These are phyloP conservation scores for Maudiozyma serrabonitensis DNA, from an alignment of 805 yeast genomes.

Conservation along the genomic window DNA sequence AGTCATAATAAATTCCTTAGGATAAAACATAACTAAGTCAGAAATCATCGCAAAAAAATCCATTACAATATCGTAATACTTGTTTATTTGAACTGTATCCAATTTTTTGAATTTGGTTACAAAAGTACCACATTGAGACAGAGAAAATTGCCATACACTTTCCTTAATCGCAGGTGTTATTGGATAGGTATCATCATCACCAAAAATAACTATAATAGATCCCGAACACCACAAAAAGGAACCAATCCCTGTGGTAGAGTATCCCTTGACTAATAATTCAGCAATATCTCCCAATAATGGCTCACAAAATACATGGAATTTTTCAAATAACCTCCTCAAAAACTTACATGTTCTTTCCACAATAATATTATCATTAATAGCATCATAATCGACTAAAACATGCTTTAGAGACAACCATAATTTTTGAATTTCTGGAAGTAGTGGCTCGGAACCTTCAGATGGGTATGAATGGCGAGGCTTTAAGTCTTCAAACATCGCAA, in stretches of 20 bases:
- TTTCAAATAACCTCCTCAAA: constrained; percentile 54
- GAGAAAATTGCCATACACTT: constrained; percentile 66
- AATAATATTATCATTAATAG: constrained; percentile 15
- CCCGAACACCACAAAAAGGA: constrained; percentile 91
- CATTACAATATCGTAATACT: constrained; percentile 55
- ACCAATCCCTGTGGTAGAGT: constrained; percentile 59
- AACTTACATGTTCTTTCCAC: constrained; percentile 70
- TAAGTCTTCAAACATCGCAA: constrained; percentile 26
- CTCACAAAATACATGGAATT: constrained; percentile 26
- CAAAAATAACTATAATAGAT: constrained; percentile 62
- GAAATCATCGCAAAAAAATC: constrained; percentile 76
- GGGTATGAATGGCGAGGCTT: constrained; percentile 25
- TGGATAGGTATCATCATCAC: constrained; percentile 37
- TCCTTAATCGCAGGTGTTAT: constrained; percentile 35
- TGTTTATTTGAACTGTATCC: constrained; percentile 13
- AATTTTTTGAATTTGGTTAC: constrained; percentile 34
- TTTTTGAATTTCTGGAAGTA: constrained; percentile 19
- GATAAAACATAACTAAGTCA: constrained; percentile 67
- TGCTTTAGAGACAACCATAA: constrained; percentile 20
- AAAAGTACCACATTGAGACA: constrained; percentile 54
- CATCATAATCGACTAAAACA: constrained; percentile 19
- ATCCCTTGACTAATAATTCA: constrained; percentile 58
- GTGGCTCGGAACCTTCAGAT: constrained; percentile 24
- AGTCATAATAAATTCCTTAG: constrained; percentile 27
- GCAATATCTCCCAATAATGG: constrained; percentile 59